Evolutionary conservation across 495 filamentous ascomycete species (phyloP), one percentile per base, ranked within the genome.

Genomic region (Tuber aestivum): DNA sequence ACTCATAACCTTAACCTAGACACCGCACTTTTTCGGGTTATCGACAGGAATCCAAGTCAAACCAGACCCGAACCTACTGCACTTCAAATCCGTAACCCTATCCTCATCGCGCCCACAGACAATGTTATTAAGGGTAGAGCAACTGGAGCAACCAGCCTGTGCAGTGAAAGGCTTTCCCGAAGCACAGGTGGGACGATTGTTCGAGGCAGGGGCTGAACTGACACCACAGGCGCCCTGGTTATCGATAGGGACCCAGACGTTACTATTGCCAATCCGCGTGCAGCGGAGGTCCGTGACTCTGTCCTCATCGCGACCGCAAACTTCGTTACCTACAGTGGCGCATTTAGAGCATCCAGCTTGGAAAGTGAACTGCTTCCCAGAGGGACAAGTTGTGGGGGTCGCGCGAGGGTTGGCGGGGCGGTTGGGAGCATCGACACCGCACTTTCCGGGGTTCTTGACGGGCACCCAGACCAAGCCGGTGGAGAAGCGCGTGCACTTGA

Each of bases 41-140:
- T 75, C 68, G 12, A 75, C 14, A 23, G 74, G 74, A 14, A 75
- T n/a, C 74, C 74, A 75, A 7, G n/a, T 16, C 12, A 27, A 38
- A n/a, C 41, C 1, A 5, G 68, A 12, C 1, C 21, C 44, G 18
- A 75, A 37, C 0, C 1, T 3, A 1, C 44, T 71, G 35, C 74
- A 75, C n/a, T n/a, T 75, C 42, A 75, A 32, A 20, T 75, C 69
- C 12, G 74, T 56, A 20, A 41, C 27, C 16, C 65, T 41, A 42
- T 44, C 69, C 41, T 75, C 74, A 41, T 75, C 74, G 3, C 41
- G 65, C 18, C 74, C 74, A 9, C 74, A 75, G 10, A 75, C 69
- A 38, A 75, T 71, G 35, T 75, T 71, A 3, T 16, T 1, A 5
- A 40, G 21, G 1, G n/a, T 70, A 0, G 6, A 16, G 68, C 74